These are phyloP conservation scores for Neoboletus magnificus DNA, from an alignment of 768 basidiomycete genomes.

Conservation along the genomic window DNA sequence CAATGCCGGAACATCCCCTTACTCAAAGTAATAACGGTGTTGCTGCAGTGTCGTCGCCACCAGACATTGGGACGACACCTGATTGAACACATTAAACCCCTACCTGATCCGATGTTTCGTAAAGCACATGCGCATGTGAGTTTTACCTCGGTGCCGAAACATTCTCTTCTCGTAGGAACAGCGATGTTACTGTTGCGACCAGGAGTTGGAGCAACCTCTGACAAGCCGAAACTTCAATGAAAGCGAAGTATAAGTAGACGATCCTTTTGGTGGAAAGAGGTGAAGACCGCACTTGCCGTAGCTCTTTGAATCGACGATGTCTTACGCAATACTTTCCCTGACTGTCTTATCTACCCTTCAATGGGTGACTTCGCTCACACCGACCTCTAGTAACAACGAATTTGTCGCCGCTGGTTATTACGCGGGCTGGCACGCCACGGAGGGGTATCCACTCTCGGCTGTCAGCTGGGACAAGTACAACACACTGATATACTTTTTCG, in stretches of 20 bases:
- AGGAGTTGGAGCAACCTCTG: slow-evolving; percentile 53
- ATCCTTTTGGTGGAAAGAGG: neutral
- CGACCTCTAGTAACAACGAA: neutral
- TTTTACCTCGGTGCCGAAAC: neutral
- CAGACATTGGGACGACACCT: neutral
- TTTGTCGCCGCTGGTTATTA: slow-evolving; percentile 59
- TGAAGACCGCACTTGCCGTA: neutral
- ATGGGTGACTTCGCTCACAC: neutral
- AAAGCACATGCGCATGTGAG: slow-evolving; percentile 35
- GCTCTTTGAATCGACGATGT: neutral
- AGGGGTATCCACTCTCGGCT: slow-evolving; percentile 48
- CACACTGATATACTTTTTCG: slow-evolving; percentile 67
- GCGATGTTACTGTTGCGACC: slow-evolving; percentile 57
- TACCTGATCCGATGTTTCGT: neutral
- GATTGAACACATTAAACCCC: neutral
- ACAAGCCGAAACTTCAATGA: neutral
- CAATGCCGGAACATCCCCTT: neutral
- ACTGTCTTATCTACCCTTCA: slow-evolving; percentile 1
- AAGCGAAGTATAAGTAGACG: slow-evolving; percentile 5
- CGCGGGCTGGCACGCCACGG: slow-evolving; percentile 56
- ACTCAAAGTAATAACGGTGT: neutral
- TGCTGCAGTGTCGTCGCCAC: neutral
- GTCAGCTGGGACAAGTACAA: slow-evolving; percentile 72
- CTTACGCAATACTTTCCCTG: neutral
- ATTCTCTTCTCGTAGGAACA: neutral